Percentiles rank a stretch among this genome's conserved stretches.
Evolutionary conservation across 768 basidiomycete species (phyloP).

Genomic region (Nidula microcarpa): DNA sequence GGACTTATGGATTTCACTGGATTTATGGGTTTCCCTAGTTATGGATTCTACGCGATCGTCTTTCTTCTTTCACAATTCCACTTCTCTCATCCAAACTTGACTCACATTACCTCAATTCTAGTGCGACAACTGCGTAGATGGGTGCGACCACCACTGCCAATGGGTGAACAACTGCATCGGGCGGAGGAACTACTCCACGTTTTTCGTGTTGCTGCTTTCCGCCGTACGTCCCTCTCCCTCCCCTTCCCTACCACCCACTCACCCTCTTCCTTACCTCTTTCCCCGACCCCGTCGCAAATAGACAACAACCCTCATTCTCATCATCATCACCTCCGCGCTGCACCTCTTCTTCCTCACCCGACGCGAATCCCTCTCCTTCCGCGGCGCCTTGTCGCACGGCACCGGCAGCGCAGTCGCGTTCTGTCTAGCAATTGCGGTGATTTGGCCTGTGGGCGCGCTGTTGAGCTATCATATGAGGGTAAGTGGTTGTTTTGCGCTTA

Average conservation of each 20-base stretch:
- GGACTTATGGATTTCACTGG: neutral
- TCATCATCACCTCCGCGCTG: conserved; percentile 80
- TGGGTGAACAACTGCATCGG: conserved; percentile 97
- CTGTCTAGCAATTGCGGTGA: conserved; percentile 60
- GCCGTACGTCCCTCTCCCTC: conserved; percentile 48
- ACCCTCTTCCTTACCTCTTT: conserved; percentile 6
- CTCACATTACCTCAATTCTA: no score
- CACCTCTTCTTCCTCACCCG: conserved; percentile 72
- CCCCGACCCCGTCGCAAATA: conserved; percentile 19
- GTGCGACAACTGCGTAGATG: conserved; percentile 98
- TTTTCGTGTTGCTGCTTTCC: conserved; percentile 78
- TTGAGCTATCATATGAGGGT: conserved; percentile 85
- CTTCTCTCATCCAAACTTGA: neutral
- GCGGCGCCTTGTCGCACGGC: conserved; percentile 43
- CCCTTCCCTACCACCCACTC: conserved; percentile 3
- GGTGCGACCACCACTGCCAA: conserved; percentile 89
- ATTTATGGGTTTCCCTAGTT: neutral
- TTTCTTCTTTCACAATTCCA: neutral
- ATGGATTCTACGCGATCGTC: no score
- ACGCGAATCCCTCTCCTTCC: conserved; percentile 43
- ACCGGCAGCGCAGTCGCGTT: conserved; percentile 84
- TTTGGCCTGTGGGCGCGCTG: conserved; percentile 83
- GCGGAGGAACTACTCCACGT: conserved; percentile 91
- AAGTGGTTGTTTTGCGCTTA: conserved; percentile 22
- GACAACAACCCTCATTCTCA: conserved; percentile 71